Base-by-base conservation (phyloP, 768 basidiomycete genomes). In the Macrolepiota albuminosa region DNA sequence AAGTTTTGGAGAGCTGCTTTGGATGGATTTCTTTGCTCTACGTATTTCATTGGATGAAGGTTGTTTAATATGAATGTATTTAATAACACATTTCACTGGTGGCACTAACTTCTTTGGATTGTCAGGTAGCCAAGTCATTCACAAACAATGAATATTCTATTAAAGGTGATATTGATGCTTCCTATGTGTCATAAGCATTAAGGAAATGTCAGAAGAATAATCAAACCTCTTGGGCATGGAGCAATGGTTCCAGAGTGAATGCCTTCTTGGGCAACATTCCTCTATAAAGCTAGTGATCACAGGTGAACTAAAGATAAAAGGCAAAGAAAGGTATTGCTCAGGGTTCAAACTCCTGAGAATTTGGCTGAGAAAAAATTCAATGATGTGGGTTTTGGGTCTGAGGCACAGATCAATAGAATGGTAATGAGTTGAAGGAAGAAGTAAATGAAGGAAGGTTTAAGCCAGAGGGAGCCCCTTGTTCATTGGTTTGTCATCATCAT, bases 61-160 rank as follows among this genome's bases (percentile, higher is more conserved):
- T 31, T 29, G 5, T 49, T 34, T n/a, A 33, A 49, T 31, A 36
- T 18, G 33, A 26, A 29, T 54, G 31, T 47, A 29, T 16, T 42
- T 9, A 72, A 75, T 61, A 29, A 78, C 79, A 58, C 70, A 73
- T 75, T 59, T 71, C 69, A 58, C 74, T 76, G 34, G 75, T 75
- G 45, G 68, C 62, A 40, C 77, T 71, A 39, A 77, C 69, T 21
- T 63, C 58, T 13, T 71, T 64, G 8, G 74, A 66, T 11, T 78
- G 71, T 37, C 71, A 71, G 31, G 67, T 62, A 29, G 74, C 75
- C 16, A 79, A 50, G 46, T 75, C 71, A 33, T 74, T 68, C 8
- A 75, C 46, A 13, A 72, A 63, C 9, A 68, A 37, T 18, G 71
- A 61, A 62, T 73, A 73, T 7, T 68, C 24, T n/a, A 68, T 57